These are phyloP conservation scores for Neurospora hispaniola DNA, from an alignment of 495 filamentous ascomycete genomes.

Conservation along the genomic window DNA sequence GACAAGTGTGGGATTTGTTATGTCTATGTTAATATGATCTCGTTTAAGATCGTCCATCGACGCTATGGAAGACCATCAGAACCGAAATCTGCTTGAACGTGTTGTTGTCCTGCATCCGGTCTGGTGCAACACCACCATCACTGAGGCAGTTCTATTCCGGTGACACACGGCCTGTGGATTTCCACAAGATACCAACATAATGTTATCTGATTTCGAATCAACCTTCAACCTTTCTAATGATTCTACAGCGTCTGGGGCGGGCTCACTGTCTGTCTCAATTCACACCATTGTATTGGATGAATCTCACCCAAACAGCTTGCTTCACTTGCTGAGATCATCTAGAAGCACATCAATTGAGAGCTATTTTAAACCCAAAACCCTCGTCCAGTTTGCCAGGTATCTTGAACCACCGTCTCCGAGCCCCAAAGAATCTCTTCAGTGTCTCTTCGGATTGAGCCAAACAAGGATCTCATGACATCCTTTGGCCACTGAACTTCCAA, in stretches of 20 bases:
- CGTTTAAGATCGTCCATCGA: neutral
- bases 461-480: slow-evolving; percentile 30
- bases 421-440: neutral
- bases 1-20: neutral
- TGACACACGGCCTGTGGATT: neutral
- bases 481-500: slow-evolving; percentile 22
- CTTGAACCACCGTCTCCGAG: neutral
- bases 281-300: neutral
- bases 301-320: neutral
- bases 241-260: neutral
- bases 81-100: neutral
- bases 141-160: neutral
- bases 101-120: neutral
- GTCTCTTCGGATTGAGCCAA: slow-evolving; percentile 30
- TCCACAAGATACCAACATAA: neutral
- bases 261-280: neutral
- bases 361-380: neutral
- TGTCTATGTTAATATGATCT: neutral
- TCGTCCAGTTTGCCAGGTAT: neutral
- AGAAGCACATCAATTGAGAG: neutral
- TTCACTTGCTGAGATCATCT: neutral
- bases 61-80: neutral
- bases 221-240: neutral
- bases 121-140: neutral
- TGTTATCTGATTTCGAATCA: neutral